Base-by-base conservation (phyloP, 2,329 filamentous ascomycete genomes). In the Ascochyta viciae-villosae region DNA sequence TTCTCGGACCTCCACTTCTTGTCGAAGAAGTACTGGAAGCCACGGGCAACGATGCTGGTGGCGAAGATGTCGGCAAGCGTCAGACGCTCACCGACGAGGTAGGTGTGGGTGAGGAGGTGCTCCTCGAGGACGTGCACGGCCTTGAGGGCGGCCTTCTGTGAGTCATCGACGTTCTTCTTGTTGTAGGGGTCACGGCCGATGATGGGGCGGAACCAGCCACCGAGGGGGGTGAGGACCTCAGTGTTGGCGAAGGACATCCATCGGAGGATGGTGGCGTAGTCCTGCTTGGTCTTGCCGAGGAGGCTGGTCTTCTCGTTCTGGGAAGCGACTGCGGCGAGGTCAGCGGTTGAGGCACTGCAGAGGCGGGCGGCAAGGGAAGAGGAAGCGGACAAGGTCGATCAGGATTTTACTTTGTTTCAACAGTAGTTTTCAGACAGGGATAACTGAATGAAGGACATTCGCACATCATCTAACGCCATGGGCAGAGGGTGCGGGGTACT, bases 301-400 rank as follows among this genome's bases (percentile, higher is more conserved):
- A 99, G 92, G 70, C 92, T 96, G 73, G 95, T 99, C 90, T 98
- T 98, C 89, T 98, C 95, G 81, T 99, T 99, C 84, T 99, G 95
- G 72, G 95, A 98, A 74, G 95, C 92, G 78, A 99, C 95, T 98
- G 76, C 24, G 24, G 43, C 15, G 39, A 27, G 31, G 68, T 69
- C 66, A 74, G 57, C 44, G 53, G 63, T 49, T 68, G 68, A 71
- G 67, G 75, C 68, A 66, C 61, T 42, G 52, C 44, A 50, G 54
- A 51, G 63, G 58, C 61, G 58, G 19, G 62, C 42, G 43, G 40
- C 58, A 33, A 10, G 15, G 22, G 22, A 27, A n/a, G 26, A 35
- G 12, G 10, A 15, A 38, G 41, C 53, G 53, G 19, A 47, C 47
- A 48, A 51, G 91, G 89, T 92, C 89, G 91, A 89, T 90, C 87